Evolutionary conservation across 2,329 filamentous ascomycete species (phyloP).

Genomic region (Penicillium sp.): DNA sequence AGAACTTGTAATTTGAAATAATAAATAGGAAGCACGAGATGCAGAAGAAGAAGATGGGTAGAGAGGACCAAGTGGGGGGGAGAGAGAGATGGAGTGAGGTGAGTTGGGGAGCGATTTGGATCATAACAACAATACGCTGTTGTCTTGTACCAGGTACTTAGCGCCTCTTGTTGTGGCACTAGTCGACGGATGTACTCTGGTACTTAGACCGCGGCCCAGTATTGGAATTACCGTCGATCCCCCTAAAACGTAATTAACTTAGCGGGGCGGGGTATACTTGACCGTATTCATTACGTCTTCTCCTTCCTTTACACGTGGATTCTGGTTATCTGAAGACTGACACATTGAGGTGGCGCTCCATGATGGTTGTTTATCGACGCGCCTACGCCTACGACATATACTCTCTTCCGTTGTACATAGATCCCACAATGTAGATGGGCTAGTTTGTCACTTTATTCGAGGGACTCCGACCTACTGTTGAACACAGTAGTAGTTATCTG

Average conservation of each 20-base stretch:
- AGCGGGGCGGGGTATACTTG: conserved; percentile 7
- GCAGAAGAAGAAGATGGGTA: conserved; percentile 23
- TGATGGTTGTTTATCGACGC: too few species aligned
- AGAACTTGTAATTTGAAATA: conserved; percentile 36
- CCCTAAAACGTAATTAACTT: conserved; percentile 5
- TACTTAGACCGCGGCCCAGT: conserved; percentile 13
- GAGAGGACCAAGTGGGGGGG: conserved; percentile 24
- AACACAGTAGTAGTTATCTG: too few species aligned
- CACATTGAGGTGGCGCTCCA: too few species aligned
- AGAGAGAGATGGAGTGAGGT: conserved; percentile 16
- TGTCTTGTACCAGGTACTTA: conserved; percentile 16
- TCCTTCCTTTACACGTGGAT: background rate
- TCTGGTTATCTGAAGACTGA: background rate
- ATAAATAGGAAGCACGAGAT: conserved; percentile 15
- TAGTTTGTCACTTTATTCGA: too few species aligned
- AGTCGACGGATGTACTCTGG: conserved; percentile 4
- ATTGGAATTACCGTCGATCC: conserved; percentile 10
- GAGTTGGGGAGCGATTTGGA: conserved; percentile 19
- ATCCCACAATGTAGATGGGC: too few species aligned
- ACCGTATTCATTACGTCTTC: conserved; percentile 4
- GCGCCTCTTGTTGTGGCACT: conserved; percentile 1
- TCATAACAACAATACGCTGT: conserved; percentile 19
- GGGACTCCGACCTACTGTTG: background rate
- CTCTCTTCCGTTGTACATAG: too few species aligned
- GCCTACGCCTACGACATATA: too few species aligned